phyloP scores from a whole-genome alignment of 331 rosid species.

The Ulmus americana region DNA sequence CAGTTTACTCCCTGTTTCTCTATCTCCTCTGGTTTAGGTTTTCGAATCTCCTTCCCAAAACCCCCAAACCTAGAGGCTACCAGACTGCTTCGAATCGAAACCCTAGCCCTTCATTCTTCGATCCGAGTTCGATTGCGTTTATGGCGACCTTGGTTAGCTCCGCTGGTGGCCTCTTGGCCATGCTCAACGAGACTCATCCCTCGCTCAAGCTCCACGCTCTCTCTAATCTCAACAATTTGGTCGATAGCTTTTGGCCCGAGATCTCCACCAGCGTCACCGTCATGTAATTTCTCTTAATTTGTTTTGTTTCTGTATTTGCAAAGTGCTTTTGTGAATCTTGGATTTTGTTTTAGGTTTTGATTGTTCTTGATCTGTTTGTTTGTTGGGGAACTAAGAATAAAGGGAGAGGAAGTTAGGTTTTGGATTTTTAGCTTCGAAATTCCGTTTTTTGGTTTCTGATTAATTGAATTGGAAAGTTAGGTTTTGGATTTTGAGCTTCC shows the following conservation, averaged over 20 bases:
- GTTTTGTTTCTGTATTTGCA: not conserved
- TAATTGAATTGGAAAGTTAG: not conserved
- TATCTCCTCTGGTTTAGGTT: slow-evolving; percentile 26
- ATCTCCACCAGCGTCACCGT: slow-evolving; percentile 92
- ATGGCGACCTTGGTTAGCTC: slow-evolving; percentile 80
- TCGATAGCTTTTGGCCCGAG: slow-evolving; percentile 95
- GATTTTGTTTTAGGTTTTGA: slow-evolving; percentile 19
- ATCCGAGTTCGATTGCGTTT: slow-evolving; percentile 6
- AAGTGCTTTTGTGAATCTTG: slow-evolving; percentile 4
- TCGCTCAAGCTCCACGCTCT: slow-evolving; percentile 83
- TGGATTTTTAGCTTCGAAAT: not conserved
- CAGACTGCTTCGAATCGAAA: not conserved
- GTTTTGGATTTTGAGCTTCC: too few species aligned
- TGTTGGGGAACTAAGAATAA: not conserved
- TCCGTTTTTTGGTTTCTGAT: slow-evolving; percentile 4
- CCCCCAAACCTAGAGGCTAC: slow-evolving; percentile 9
- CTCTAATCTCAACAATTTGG: slow-evolving; percentile 79
- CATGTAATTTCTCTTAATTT: slow-evolving; percentile 44
- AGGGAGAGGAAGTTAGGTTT: not conserved
- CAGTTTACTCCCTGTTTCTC: not conserved
- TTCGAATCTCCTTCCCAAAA: slow-evolving; percentile 33
- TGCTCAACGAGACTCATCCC: slow-evolving; percentile 83
- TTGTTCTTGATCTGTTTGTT: slow-evolving; percentile 12
- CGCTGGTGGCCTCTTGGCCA: slow-evolving; percentile 91
- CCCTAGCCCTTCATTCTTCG: slow-evolving; percentile 1